Evolutionary conservation across 768 basidiomycete species (phyloP), one percentile per base, ranked within the genome.

Genomic region (Naganishia kalamii): DNA sequence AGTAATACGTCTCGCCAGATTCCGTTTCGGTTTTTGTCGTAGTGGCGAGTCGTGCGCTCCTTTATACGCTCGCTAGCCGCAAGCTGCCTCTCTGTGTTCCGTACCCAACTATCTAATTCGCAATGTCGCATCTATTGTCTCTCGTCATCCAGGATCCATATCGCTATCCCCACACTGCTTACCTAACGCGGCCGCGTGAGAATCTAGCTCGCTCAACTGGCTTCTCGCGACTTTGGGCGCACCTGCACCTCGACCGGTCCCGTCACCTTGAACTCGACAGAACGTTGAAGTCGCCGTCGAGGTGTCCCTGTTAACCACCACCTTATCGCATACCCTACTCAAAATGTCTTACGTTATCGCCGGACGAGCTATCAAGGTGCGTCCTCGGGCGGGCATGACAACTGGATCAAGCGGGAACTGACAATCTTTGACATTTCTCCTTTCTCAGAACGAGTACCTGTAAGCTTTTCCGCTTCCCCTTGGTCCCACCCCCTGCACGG

Each of bases 261-360:
- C n/a, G n/a, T n/a, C n/a, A n/a, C n/a, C n/a, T n/a, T n/a, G n/a
- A n/a, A n/a, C n/a, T n/a, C n/a, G n/a, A n/a, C n/a, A n/a, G n/a
- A n/a, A n/a, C n/a, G n/a, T n/a, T n/a, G n/a, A n/a, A n/a, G 17
- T 21, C 21, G 35, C 13, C 33, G 35, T 32, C 29, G 2, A 52
- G 5, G 12, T 41, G 21, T 23, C 21, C 37, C 27, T 35, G 40
- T 40, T 35, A 23, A 33, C 21, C 12, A 23, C 35, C 25, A 23
- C n/a, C 33, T 4, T 33, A 3, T 52, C 25, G 12, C 27, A n/a
- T n/a, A n/a, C n/a, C n/a, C 47, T 41, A 15, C 11, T 49, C 68
- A 71, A 60, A 35, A 78, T 78, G 76, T 78, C 76, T 15, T 78
- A 78, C 74, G 70, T 60, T 52, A 78, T 78, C 69, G 76, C 76